Evolutionary conservation across 495 filamentous ascomycete genomes (phyloP).

Genomic region (Margaritispora aquatica): DNA sequence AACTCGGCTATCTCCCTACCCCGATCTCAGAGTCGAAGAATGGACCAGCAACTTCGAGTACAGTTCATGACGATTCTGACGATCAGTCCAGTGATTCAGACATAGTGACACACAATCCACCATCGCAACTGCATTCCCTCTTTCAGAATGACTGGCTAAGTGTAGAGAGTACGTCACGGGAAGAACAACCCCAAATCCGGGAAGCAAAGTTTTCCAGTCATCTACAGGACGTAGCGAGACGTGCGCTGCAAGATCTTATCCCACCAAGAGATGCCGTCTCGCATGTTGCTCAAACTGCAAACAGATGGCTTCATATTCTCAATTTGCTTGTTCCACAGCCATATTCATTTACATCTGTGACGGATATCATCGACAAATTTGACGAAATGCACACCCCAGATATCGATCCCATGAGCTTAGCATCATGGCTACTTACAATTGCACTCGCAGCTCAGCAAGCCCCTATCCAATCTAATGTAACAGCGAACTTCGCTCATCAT

Average conservation of each 20-base stretch:
- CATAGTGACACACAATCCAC: not conserved
- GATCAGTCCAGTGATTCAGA: conserved; percentile 7
- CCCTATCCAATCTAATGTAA: not conserved
- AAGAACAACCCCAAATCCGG: not conserved
- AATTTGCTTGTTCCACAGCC: conserved; percentile 11
- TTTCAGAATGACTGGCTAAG: conserved; percentile 19
- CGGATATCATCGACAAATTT: conserved; percentile 11
- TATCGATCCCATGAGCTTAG: conserved; percentile 7
- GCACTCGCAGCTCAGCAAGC: conserved; percentile 11
- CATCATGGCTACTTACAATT: conserved; percentile 10
- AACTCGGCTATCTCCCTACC: conserved; percentile 7
- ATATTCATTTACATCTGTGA: not conserved
- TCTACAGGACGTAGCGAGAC: conserved; percentile 5
- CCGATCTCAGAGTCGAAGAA: not conserved
- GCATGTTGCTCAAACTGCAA: conserved; percentile 2
- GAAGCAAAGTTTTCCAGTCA: not conserved
- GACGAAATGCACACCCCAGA: conserved; percentile 12
- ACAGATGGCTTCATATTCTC: conserved; percentile 8
- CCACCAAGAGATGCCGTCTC: conserved; percentile 9
- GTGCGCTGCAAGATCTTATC: conserved; percentile 7
- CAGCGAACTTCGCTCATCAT: not conserved
- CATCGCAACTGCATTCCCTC: conserved; percentile 14
- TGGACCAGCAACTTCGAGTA: not conserved
- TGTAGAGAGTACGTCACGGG: not conserved
- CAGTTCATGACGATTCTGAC: conserved; percentile 5